phyloP scores from a whole-genome alignment of 1,139 yeast species.

The Cylindricascospora bacillispora region DNA sequence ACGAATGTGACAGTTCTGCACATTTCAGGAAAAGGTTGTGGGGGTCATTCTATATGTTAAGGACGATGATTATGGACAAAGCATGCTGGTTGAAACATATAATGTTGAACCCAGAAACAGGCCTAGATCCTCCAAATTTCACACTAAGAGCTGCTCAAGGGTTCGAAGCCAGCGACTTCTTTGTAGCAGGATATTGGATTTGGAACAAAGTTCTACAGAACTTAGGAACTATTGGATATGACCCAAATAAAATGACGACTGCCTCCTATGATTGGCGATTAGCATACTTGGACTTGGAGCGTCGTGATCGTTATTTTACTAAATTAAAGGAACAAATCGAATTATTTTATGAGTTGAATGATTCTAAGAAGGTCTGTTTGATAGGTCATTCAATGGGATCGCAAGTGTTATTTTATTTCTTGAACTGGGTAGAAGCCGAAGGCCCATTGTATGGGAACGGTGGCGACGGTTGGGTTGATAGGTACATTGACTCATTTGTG shows the following conservation, averaged over 20 bases:
- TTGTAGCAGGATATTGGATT: slow-evolving; percentile 96
- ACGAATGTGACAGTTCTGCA: slow-evolving; percentile 69
- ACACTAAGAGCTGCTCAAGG: slow-evolving; percentile 88
- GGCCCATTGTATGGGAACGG: slow-evolving; percentile 79
- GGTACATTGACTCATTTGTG: slow-evolving; percentile 62
- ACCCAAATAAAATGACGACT: slow-evolving; percentile 76
- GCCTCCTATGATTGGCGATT: slow-evolving; percentile 97
- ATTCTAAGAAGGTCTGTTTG: slow-evolving; percentile 62
- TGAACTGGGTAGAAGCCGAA: slow-evolving; percentile 91
- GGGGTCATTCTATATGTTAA: slow-evolving; percentile 94
- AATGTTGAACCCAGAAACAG: slow-evolving; percentile 80
- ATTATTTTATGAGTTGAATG: slow-evolving; percentile 30
- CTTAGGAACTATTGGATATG: slow-evolving; percentile 86
- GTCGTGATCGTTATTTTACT: slow-evolving; percentile 73
- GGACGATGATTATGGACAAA: slow-evolving; percentile 85
- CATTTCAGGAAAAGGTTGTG: slow-evolving; percentile 86
- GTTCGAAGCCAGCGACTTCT: slow-evolving; percentile 92
- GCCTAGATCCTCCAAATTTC: slow-evolving; percentile 78
- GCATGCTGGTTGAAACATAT: slow-evolving; percentile 88
- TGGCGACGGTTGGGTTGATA: slow-evolving; percentile 77
- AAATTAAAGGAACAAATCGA: slow-evolving; percentile 67
- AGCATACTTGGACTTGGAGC: slow-evolving; percentile 77
- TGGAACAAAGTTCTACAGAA: slow-evolving; percentile 94
- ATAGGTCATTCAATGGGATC: slow-evolving; percentile 96
- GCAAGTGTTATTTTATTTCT: slow-evolving; percentile 72